Base-by-base conservation (phyloP, 352 stramenopile species). In the Phytopythium kandeliae region DNA sequence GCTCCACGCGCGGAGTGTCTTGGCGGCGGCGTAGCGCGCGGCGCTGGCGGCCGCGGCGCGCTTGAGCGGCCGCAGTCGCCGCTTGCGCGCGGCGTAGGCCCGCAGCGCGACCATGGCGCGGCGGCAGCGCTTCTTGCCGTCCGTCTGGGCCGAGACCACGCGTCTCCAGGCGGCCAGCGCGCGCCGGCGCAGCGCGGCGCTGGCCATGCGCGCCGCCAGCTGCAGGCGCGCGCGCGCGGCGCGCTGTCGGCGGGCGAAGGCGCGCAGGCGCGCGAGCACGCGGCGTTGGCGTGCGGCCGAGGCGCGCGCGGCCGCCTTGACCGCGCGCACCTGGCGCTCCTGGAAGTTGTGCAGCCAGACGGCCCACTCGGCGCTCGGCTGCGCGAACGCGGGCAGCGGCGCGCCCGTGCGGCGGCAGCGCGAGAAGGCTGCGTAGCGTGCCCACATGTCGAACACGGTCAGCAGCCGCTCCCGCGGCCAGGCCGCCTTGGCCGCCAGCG, bases 261-360 rank as follows among this genome's bases (percentile, higher is more conserved):
- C 48, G 0, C 58, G 58, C 9, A 88, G 53, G 0, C 60, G 51
- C 13, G 60, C 40, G 26, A 88, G 86, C 51, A 59, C 83, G 0
- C 81, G 71, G 16, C 57, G 54, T 49, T 89, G 71, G 34, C 68
- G 58, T 11, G 74, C 68, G 15, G 69, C 49, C 15, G 78, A 78
- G 3, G 74, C 72, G 50, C 74, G 72, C 0, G 78, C 69, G 2
- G 63, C 60, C 4, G 77, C 78, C 46, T 86, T 89, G 16, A 92
- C 65, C 33, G 71, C 69, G 15, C 81, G 78, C n/a, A 92, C 65
- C 51, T 90, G 74, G 1, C 79, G 76, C 40, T 87, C 78, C 31
- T 88, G 78, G 59, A 90, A 86, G 43, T 86, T 85, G 59, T 85
- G 67, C 21, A 86, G 49, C 76, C 78, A 90, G 5, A 85, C 61